Evolutionary conservation across 345 rosid genomes (phyloP).

Genomic region (Populus ilicifolia): DNA sequence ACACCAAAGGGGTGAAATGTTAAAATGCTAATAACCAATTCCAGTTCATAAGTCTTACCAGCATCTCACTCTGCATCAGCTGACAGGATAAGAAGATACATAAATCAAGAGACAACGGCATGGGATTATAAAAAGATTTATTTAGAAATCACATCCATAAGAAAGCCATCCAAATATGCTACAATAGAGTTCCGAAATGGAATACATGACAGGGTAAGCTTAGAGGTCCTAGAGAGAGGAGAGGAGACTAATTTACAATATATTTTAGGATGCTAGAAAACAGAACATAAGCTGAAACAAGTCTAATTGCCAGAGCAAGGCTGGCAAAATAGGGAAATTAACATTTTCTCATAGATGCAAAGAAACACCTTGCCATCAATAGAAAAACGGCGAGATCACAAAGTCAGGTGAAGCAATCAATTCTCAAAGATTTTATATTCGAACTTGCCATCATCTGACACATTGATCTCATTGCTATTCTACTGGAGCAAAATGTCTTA

Average conservation of each 20-base stretch:
- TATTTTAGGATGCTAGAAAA: background rate
- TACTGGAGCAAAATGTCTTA: constrained; percentile 14
- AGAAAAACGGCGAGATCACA: constrained; percentile 5
- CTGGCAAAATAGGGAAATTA: background rate
- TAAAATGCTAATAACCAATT: background rate
- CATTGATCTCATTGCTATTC: constrained; percentile 13
- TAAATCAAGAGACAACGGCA: background rate
- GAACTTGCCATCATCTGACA: constrained; percentile 12
- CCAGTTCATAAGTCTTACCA: background rate
- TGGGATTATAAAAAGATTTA: background rate
- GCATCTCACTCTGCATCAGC: background rate
- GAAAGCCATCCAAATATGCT: constrained; percentile 8
- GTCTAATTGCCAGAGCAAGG: background rate
- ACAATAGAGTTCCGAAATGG: background rate
- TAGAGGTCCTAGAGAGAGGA: background rate
- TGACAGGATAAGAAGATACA: background rate
- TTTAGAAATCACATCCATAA: background rate
- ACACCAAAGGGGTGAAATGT: background rate
- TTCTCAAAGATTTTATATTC: constrained; percentile 1
- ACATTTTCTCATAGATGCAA: constrained; percentile 1
- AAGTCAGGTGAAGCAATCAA: constrained; percentile 19
- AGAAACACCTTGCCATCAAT: constrained; percentile 9
- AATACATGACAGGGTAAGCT: background rate
- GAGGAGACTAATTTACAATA: background rate
- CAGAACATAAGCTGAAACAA: background rate